These are phyloP conservation scores for Termitomyces sp. DNA, from an alignment of 768 basidiomycete species.

Conservation along the genomic window DNA sequence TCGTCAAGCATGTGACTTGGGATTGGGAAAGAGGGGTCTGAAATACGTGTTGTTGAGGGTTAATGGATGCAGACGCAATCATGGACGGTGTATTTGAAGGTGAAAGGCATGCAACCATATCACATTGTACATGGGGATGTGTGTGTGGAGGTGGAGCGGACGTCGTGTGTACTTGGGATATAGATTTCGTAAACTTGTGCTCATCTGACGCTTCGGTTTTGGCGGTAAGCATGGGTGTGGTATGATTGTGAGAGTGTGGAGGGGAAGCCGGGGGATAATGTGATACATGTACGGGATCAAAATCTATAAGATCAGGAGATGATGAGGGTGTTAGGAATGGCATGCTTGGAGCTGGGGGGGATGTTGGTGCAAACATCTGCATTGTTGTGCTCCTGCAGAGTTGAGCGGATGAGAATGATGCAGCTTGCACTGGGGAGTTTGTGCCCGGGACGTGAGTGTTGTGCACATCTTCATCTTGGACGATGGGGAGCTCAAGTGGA, in stretches of 20 bases:
- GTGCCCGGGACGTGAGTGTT: not conserved
- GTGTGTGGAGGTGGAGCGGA: not conserved
- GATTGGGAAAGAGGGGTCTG: not conserved
- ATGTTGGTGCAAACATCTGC: not conserved
- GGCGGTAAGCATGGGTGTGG: not conserved
- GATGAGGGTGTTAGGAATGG: not conserved
- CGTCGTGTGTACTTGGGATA: not conserved
- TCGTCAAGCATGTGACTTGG: not conserved
- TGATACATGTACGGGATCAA: not conserved
- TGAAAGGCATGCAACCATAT: not conserved
- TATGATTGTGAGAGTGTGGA: not conserved
- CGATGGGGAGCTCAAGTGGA: conserved; percentile 8
- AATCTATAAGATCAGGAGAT: not conserved
- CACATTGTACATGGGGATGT: not conserved
- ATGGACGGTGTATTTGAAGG: not conserved
- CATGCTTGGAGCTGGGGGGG: not conserved
- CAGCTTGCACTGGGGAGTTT: not conserved
- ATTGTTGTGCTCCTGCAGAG: conserved; percentile 7
- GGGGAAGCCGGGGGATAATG: conserved; percentile 1
- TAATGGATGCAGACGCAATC: not conserved
- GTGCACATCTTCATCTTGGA: not conserved
- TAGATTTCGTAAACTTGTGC: not conserved
- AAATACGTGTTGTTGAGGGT: not conserved
- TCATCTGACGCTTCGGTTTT: not conserved
- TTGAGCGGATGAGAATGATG: conserved; percentile 10